Conservation (phyloP, 169 alveolate genomes). For the Blepharisma undulans region DNA sequence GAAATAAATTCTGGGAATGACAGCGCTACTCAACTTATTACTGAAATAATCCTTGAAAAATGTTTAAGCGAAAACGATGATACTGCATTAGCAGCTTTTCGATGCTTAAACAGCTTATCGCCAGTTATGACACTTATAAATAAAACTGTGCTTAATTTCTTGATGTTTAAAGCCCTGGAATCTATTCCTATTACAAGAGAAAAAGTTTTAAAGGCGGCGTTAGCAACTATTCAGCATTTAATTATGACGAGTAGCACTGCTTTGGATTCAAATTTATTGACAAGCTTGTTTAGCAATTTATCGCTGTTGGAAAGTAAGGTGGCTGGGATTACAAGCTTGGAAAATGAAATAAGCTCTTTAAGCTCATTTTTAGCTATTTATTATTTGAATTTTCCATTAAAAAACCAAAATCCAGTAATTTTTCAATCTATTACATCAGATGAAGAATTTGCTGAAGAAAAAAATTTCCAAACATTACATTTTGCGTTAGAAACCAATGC, state of each 20-base stretch:
- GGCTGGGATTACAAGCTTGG: background rate
- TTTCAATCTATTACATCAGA: background rate
- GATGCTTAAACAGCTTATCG: background rate
- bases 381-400: slow-evolving; percentile 28
- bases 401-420: background rate
- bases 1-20: slow-evolving; percentile 7
- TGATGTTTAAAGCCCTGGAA: background rate
- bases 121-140: background rate
- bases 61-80: background rate
- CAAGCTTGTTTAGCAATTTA: background rate
- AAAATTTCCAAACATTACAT: background rate
- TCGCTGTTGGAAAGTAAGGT: background rate
- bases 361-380: background rate
- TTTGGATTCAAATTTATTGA: background rate
- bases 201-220: background rate
- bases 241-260: background rate
- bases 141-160: background rate
- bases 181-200: slow-evolving; percentile 2
- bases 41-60: background rate
- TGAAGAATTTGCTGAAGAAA: slow-evolving; percentile 13
- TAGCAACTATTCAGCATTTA: background rate
- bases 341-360: background rate
- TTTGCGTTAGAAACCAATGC: background rate
- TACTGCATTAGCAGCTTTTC: slow-evolving; percentile 25
- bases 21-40: background rate